These are phyloP conservation scores for Phytophthora agathidicida DNA, from an alignment of 352 stramenopile species.

Conservation along the genomic window DNA sequence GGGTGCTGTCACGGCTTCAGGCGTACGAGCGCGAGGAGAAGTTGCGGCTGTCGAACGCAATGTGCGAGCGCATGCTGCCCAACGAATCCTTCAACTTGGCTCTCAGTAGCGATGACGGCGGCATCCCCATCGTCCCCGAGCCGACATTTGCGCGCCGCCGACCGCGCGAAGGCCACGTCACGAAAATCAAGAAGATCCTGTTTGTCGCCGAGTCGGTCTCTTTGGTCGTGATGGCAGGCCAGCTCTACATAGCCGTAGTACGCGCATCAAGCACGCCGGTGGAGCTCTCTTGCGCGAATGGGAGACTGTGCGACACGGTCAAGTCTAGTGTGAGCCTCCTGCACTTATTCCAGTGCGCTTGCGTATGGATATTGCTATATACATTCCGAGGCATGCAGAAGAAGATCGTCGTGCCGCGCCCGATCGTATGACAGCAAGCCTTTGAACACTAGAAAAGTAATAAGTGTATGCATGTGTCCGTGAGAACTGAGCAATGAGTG, in stretches of 20 bases:
- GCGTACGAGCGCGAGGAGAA: conserved; percentile 28
- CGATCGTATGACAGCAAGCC: conserved; percentile 31
- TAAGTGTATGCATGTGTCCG: too few relatives aligned
- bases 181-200: conserved; percentile 57
- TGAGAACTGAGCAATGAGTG: conserved; percentile 9
- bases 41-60: conserved; percentile 25
- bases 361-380: conserved; percentile 41
- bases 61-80: conserved; percentile 44
- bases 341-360: conserved; percentile 41
- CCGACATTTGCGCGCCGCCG: conserved; percentile 10
- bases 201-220: conserved; percentile 49
- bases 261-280: conserved; percentile 19
- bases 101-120: conserved; percentile 18
- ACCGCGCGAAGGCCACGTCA: conserved; percentile 36
- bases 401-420: conserved; percentile 13
- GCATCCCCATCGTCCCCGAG: conserved; percentile 19
- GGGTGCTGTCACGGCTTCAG: conserved; percentile 32
- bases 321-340: conserved; percentile 36
- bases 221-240: conserved; percentile 39
- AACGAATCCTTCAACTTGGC: conserved; percentile 53
- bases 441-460: too few relatives aligned
- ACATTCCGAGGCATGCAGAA: conserved; percentile 34
- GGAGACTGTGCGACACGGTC: conserved; percentile 46
- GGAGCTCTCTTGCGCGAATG: conserved; percentile 66
- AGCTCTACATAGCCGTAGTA: conserved; percentile 40